These are phyloP conservation scores for Alnus glutinosa DNA, from an alignment of 306 rosid species.

Conservation along the genomic window DNA sequence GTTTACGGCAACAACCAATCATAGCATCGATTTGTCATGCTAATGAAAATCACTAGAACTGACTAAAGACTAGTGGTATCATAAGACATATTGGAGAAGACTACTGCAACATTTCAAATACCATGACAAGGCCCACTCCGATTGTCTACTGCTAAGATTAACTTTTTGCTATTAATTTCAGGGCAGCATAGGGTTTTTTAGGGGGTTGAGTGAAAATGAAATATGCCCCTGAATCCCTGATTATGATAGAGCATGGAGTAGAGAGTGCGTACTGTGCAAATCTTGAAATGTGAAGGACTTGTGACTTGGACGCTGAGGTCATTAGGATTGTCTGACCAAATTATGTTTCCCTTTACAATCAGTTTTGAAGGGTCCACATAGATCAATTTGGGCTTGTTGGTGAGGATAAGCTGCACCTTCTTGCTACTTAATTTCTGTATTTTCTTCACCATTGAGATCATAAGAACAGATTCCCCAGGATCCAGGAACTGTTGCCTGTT, in stretches of 20 bases:
- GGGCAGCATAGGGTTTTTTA: neutral
- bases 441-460: constrained; percentile 98
- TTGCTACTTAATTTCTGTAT: constrained; percentile 85
- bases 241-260: constrained; percentile 10
- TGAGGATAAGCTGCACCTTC: constrained; percentile 98
- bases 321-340: constrained; percentile 91
- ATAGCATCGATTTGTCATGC: neutral
- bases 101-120: neutral
- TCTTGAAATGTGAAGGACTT: constrained; percentile 86
- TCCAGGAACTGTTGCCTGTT: constrained; percentile 94
- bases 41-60: too few relatives aligned
- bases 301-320: constrained; percentile 89
- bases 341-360: constrained; percentile 80
- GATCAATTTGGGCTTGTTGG: constrained; percentile 94
- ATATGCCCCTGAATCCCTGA: constrained; percentile 7
- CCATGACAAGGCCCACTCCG: neutral
- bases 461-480: constrained; percentile 92
- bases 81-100: neutral
- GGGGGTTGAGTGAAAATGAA: neutral
- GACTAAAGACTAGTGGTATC: neutral
- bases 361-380: constrained; percentile 94
- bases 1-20: neutral
- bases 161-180: neutral
- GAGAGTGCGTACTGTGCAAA: constrained; percentile 69
- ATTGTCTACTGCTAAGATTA: neutral